Evolutionary conservation across 2,329 filamentous ascomycete genomes (phyloP).

Genomic region (Sordariomycetes sp.): DNA sequence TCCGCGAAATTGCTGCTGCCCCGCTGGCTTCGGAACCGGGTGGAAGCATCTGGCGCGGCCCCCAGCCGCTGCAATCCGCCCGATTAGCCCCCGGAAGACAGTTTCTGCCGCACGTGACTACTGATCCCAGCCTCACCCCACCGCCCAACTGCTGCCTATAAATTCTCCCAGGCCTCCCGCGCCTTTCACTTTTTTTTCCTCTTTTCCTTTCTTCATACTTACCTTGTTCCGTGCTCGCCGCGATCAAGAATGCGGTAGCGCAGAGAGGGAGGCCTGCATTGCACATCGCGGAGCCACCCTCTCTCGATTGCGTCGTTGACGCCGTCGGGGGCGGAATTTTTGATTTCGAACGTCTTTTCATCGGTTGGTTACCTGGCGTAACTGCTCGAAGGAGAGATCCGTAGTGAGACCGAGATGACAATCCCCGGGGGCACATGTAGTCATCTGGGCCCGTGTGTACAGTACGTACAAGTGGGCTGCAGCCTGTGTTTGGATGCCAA

Average conservation of each 20-base stretch:
- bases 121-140: not conserved
- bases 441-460: too few relatives aligned
- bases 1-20: not conserved
- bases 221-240: constrained; percentile 30
- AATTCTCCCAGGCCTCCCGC: not conserved
- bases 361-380: constrained; percentile 13
- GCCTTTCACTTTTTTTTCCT: constrained; percentile 13
- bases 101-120: not conserved
- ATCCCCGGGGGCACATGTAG: too few relatives aligned
- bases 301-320: constrained; percentile 38
- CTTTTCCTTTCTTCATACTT: constrained; percentile 36
- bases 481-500: too few relatives aligned
- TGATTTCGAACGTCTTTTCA: constrained; percentile 32
- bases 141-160: not conserved
- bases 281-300: constrained; percentile 39
- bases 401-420: not conserved
- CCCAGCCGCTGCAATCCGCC: not conserved
- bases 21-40: not conserved
- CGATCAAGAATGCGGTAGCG: constrained; percentile 30
- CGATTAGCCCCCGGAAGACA: not conserved
- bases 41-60: not conserved
- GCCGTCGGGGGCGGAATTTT: constrained; percentile 40
- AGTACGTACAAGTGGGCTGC: too few relatives aligned
- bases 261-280: constrained; percentile 38
- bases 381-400: constrained; percentile 1